Percentiles rank a stretch among this genome's conserved stretches.
These are phyloP conservation scores for Akanthomyces lecanii DNA, from an alignment of 2,329 filamentous ascomycete species.

Conservation along the genomic window DNA sequence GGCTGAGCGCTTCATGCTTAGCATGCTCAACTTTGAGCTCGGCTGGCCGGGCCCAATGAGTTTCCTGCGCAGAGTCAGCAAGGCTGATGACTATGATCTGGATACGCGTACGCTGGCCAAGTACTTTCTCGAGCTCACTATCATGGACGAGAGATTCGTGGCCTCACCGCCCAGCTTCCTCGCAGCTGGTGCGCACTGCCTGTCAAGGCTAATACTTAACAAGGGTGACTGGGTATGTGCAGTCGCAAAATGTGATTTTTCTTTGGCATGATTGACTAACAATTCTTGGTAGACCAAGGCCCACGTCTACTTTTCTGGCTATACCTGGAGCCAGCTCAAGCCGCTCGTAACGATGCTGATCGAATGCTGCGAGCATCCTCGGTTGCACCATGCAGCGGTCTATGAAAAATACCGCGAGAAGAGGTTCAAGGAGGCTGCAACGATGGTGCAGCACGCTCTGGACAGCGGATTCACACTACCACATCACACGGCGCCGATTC, in stretches of 20 bases:
- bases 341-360: constrained; percentile 73
- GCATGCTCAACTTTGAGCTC: constrained; percentile 90
- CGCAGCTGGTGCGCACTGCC: constrained; percentile 86
- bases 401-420: constrained; percentile 90
- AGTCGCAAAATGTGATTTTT: no score
- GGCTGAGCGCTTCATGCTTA: constrained; percentile 97
- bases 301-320: constrained; percentile 90
- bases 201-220: constrained; percentile 80
- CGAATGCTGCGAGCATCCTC: constrained; percentile 80
- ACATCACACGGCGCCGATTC: constrained; percentile 38
- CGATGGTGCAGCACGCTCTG: constrained; percentile 74
- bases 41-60: constrained; percentile 99
- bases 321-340: constrained; percentile 80
- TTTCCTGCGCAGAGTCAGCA: constrained; percentile 94
- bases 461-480: constrained; percentile 53
- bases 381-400: constrained; percentile 78
- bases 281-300: constrained; percentile 58
- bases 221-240: constrained; percentile 88
- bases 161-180: constrained; percentile 85
- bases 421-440: constrained; percentile 79
- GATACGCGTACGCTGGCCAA: constrained; percentile 94
- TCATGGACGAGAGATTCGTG: constrained; percentile 98
- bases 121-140: constrained; percentile 93
- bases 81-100: constrained; percentile 94
- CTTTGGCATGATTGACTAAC: constrained; percentile 30